Conservation (phyloP, 2,329 filamentous ascomycete genomes). For the Fusarium sambucinum region DNA sequence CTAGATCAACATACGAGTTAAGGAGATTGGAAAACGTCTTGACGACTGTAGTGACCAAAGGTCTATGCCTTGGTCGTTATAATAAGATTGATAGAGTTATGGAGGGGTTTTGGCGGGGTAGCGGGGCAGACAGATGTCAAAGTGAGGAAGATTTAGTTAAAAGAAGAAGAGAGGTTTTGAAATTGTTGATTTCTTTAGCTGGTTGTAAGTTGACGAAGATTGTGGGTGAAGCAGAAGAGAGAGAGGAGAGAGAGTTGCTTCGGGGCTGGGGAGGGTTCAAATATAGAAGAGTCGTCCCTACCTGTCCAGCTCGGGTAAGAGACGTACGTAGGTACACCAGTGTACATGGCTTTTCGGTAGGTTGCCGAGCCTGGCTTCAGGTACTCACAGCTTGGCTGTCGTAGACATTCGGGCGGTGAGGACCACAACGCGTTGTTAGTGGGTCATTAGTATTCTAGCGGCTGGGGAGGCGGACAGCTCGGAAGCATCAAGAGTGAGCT, state of each 20-base stretch:
- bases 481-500: conserved; percentile 27
- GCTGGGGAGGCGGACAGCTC: conserved; percentile 37
- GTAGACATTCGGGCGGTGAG: conserved; percentile 41
- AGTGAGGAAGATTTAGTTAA: conserved; percentile 12
- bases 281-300: conserved; percentile 24
- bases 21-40: conserved; percentile 99
- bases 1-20: conserved; percentile 79
- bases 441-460: conserved; percentile 46
- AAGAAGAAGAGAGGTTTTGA: conserved; percentile 19
- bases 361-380: neutral
- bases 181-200: conserved; percentile 17
- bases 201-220: conserved; percentile 20
- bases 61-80: conserved; percentile 62
- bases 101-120: conserved; percentile 45
- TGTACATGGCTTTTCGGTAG: conserved; percentile 1
- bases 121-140: conserved; percentile 39
- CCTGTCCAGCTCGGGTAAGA: neutral
- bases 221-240: conserved; percentile 32
- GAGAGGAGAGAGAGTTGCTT: conserved; percentile 12
- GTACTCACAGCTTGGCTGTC: conserved; percentile 9
- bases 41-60: conserved; percentile 74
- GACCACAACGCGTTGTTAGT: conserved; percentile 42
- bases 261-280: conserved; percentile 40
- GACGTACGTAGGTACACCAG: neutral
- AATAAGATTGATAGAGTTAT: conserved; percentile 41